Evolutionary conservation across 345 rosid species (phyloP), one percentile per base, ranked within the genome.

Genomic region (Syzygium grande): DNA sequence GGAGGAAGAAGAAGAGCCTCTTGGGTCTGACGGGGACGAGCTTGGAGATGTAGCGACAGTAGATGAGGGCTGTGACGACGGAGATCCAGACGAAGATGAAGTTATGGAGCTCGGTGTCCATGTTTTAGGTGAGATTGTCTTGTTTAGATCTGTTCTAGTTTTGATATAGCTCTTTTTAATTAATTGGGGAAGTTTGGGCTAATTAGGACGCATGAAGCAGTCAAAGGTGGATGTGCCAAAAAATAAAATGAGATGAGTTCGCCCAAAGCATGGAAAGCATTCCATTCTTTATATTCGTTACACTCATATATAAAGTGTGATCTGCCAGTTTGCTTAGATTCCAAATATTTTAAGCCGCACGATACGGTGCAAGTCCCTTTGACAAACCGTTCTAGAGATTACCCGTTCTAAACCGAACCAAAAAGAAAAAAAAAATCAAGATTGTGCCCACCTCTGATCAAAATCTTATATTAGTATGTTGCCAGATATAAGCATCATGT

Each of bases 1-100:
- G 91, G 46, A 89, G 87, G 51, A 90, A n/a, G 58, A 86, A 85
- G 79, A 89, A 23, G 79, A 91, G 85, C 79, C 93, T 86, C 30
- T 51, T 38, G 41, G n/a, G 51, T 4, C 92, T 90, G 41, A 59
- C 52, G 29, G 84, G 68, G 87, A 63, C 55, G 78, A 58, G 51
- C 49, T 85, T 86, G 52, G 87, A 46, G 9, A 88, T 27, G 84
- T 73, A 51, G 68, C 68, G 86, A 84, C 91, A 90, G 61, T 89
- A 91, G 41, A 68, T 54, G 2, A 87, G 88, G 46, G 91, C 80
- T 12, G 84, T 56, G 12, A 86, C 80, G 25, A 86, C 93, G 13
- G 88, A 78, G 49, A 86, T 59, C 91, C 91, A 89, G 16, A 91
- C 90, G 84, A 88, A 21, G 65, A 87, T 7, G 77, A 89, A 86